Evolutionary conservation across 2,329 filamentous ascomycete genomes (phyloP).

Genomic region (Aspergillus spinulosporus): DNA sequence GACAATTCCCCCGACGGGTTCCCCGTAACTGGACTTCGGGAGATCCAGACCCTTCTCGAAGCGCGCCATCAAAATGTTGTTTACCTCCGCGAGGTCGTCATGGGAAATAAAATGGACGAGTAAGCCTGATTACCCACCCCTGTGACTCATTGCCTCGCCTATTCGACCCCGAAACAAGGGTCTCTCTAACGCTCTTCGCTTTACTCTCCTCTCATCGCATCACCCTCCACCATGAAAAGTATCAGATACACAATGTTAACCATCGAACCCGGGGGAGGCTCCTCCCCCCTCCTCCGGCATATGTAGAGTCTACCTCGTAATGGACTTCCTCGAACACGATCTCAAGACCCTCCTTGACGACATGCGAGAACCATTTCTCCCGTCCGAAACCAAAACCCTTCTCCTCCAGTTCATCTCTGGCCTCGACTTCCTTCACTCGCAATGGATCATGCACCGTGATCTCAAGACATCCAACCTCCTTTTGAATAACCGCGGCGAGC

Average conservation of each 20-base stretch:
- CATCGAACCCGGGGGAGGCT: conserved; percentile 17
- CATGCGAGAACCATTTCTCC: conserved; percentile 90
- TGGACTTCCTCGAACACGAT: conserved; percentile 97
- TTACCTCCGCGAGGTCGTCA: conserved; percentile 76
- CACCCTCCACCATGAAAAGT: conserved; percentile 36
- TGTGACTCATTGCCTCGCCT: neutral
- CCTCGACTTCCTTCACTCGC: conserved; percentile 78
- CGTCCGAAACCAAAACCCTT: conserved; percentile 89
- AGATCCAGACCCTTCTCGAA: conserved; percentile 87
- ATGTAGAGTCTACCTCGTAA: conserved; percentile 80
- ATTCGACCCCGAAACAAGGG: neutral
- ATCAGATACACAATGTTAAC: conserved; percentile 39
- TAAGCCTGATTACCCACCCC: conserved; percentile 32
- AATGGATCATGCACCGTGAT: conserved; percentile 91
- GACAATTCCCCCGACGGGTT: conserved; percentile 77
- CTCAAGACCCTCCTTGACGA: conserved; percentile 89
- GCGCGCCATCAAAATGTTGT: conserved; percentile 83
- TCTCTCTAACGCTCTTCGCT: too few species aligned
- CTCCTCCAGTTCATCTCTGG: conserved; percentile 79
- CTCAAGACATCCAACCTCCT: conserved; percentile 92
- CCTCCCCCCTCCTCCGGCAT: conserved; percentile 16
- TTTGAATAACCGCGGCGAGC: conserved; percentile 88
- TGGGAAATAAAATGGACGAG: conserved; percentile 65
- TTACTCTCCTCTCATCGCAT: neutral
- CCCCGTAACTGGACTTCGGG: conserved; percentile 86